Percentiles rank a stretch among this genome's conserved stretches.
Conservation (phyloP, 225 moss, liverwort and hornwort species). For the Asterella californica region DNA sequence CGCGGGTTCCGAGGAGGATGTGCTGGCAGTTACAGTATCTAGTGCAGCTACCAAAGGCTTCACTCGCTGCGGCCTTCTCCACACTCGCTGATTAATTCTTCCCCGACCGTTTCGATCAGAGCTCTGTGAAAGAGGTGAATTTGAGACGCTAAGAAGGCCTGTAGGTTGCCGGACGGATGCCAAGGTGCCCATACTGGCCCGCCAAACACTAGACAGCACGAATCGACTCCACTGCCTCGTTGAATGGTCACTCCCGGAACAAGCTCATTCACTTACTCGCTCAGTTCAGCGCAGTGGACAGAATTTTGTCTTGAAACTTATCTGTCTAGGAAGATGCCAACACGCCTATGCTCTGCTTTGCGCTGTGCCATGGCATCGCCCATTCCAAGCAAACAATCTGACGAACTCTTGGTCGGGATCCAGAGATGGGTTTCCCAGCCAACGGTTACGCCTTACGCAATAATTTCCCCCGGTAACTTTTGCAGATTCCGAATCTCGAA, state of each 20-base stretch:
- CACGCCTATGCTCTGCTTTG: not conserved
- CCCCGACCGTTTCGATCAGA: not conserved
- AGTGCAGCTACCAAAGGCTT: constrained; percentile 29
- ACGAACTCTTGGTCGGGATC: no score
- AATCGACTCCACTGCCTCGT: not conserved
- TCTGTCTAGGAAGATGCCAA: not conserved
- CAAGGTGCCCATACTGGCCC: not conserved
- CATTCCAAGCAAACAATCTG: not conserved
- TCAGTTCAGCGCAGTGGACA: not conserved
- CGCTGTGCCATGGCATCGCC: not conserved
- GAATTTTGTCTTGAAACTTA: not conserved
- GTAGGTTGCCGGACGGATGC: not conserved
- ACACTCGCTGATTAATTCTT: constrained; percentile 8
- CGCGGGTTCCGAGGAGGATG: constrained; percentile 29
- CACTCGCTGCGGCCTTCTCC: constrained; percentile 19
- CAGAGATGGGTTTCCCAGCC: no score
- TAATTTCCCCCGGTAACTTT: no score
- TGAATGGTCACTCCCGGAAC: not conserved
- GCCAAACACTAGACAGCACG: not conserved
- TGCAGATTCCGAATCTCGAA: no score
- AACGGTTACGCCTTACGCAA: no score
- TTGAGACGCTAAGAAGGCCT: not conserved
- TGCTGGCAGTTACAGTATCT: constrained; percentile 30
- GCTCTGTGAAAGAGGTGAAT: not conserved
- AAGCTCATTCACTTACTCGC: not conserved